Evolutionary conservation across 768 basidiomycete genomes (phyloP).

Genomic region (Boletus sp.): DNA sequence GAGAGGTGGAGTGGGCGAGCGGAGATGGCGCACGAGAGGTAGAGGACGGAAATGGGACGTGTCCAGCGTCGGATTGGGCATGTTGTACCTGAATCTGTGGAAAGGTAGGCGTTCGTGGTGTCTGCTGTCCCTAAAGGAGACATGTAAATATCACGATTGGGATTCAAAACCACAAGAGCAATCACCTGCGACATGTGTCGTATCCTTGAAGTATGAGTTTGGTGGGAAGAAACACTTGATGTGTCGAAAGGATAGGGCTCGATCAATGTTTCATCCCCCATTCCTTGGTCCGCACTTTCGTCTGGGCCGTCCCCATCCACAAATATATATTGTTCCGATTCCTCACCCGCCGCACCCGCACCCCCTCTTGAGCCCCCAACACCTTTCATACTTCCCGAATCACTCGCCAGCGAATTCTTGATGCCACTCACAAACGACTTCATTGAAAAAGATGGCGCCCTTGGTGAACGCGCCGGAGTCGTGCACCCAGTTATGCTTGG

Average conservation of each 20-base stretch:
- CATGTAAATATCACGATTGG: not conserved
- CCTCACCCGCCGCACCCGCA: constrained; percentile 3
- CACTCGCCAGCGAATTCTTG: constrained; percentile 18
- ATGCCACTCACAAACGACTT: constrained; percentile 22
- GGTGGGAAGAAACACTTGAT: constrained; percentile 22
- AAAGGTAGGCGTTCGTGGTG: constrained; percentile 16
- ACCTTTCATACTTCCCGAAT: constrained; percentile 8
- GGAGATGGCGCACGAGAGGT: constrained; percentile 21
- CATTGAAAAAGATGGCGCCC: constrained; percentile 19
- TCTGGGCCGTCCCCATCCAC: constrained; percentile 19
- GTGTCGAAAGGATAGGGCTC: constrained; percentile 24
- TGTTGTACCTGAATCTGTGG: constrained; percentile 26
- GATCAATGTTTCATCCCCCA: constrained; percentile 16
- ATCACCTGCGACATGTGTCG: constrained; percentile 16
- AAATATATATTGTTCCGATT: constrained; percentile 25
- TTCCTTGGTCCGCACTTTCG: constrained; percentile 3
- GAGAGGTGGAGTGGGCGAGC: constrained; percentile 21
- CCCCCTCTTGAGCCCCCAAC: not conserved
- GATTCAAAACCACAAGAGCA: not conserved
- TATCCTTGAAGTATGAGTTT: constrained; percentile 7
- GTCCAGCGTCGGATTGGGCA: constrained; percentile 18
- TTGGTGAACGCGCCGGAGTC: constrained; percentile 14
- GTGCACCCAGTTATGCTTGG: not conserved
- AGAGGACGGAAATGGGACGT: constrained; percentile 8
- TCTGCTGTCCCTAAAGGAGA: constrained; percentile 12